Conservation (phyloP, 352 stramenopile species). For the Phytophthora pseudosyringae region DNA sequence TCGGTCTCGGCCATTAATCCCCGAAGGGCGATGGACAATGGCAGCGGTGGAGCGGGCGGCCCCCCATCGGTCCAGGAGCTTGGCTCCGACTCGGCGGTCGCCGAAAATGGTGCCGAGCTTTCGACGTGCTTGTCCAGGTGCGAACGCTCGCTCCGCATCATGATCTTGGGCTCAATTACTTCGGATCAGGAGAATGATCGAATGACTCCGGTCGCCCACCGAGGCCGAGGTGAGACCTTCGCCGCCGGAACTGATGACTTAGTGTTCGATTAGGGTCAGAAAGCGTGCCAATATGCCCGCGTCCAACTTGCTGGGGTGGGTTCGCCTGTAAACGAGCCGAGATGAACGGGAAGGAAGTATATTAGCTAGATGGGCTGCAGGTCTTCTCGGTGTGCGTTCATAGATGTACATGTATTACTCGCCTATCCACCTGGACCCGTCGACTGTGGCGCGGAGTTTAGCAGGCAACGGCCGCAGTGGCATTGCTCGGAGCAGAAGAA, state of each 20-base stretch:
- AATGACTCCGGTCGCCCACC: constrained; percentile 25
- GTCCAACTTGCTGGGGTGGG: too few relatives aligned
- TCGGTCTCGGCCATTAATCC: constrained; percentile 19
- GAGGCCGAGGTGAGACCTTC: not conserved
- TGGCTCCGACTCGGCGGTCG: constrained; percentile 7
- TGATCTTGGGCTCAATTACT: not conserved
- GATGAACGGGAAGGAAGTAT: too few relatives aligned
- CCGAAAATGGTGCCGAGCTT: constrained; percentile 6
- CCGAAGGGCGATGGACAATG: constrained; percentile 27
- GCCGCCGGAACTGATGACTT: too few relatives aligned
- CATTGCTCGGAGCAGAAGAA: not conserved
- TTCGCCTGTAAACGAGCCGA: too few relatives aligned
- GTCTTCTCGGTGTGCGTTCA: too few relatives aligned
- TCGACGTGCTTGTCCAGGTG: constrained; percentile 13
- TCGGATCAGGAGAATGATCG: constrained; percentile 5
- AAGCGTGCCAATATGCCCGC: too few relatives aligned
- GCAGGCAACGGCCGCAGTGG: constrained; percentile 14
- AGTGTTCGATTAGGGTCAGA: too few relatives aligned
- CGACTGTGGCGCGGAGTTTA: not conserved
- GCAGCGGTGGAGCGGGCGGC: constrained; percentile 19
- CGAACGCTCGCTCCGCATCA: constrained; percentile 18
- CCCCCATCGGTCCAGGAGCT: constrained; percentile 26
- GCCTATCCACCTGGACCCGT: too few relatives aligned
- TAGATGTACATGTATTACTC: too few relatives aligned
- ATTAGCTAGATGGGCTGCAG: too few relatives aligned